phyloP scores from a whole-genome alignment of 768 basidiomycete genomes.

The Chlorophyllum brunneum region DNA sequence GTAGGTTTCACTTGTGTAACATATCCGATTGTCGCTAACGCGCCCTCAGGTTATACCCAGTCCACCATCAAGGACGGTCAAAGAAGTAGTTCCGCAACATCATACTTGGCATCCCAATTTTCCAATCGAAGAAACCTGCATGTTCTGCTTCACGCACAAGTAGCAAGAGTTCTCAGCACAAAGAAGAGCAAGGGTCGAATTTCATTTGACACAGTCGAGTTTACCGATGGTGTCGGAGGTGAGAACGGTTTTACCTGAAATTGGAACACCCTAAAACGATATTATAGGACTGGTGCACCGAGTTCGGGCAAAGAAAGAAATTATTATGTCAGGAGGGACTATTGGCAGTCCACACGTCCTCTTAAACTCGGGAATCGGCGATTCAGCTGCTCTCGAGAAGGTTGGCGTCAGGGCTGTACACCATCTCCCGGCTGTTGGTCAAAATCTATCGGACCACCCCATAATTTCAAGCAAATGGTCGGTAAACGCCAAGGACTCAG shows the following conservation, averaged over 20 bases:
- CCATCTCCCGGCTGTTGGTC: constrained; percentile 32
- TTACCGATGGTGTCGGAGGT: constrained; percentile 15
- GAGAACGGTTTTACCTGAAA: background rate
- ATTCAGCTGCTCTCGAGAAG: constrained; percentile 18
- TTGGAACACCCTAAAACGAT: background rate
- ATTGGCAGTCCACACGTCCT: constrained; percentile 33
- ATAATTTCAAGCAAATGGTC: constrained; percentile 14
- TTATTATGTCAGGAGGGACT: constrained; percentile 34
- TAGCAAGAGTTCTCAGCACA: constrained; percentile 21
- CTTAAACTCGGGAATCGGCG: constrained; percentile 31
- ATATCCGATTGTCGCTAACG: too few relatives aligned
- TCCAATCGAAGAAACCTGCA: constrained; percentile 26
- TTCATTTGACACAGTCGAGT: constrained; percentile 21
- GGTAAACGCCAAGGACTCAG: constrained; percentile 21
- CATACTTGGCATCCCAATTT: constrained; percentile 26
- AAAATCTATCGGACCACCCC: constrained; percentile 30
- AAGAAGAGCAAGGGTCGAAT: constrained; percentile 14
- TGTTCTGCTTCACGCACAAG: constrained; percentile 26
- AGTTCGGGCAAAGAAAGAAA: constrained; percentile 26
- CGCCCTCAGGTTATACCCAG: constrained; percentile 23
- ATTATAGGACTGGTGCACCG: background rate
- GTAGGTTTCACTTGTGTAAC: constrained; percentile 29
- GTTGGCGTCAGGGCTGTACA: constrained; percentile 24
- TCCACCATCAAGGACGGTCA: constrained; percentile 24
- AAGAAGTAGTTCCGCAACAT: constrained; percentile 26